Evolutionary conservation across 768 basidiomycete species (phyloP).

Genomic region (Mrakia blollopis): DNA sequence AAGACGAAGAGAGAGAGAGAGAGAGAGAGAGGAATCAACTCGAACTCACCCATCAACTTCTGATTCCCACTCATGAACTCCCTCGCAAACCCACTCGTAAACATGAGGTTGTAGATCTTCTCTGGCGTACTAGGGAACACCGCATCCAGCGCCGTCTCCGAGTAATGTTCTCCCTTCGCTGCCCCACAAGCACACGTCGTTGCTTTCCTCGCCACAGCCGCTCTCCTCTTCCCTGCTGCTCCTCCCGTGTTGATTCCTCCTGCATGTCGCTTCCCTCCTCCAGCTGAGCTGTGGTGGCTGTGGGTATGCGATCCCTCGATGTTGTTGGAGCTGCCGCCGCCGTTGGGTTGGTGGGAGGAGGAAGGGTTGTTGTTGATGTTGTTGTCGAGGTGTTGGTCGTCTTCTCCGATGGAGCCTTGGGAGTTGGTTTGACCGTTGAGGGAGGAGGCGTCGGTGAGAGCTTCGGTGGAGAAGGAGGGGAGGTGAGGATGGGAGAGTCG

Average conservation of each 20-base stretch:
- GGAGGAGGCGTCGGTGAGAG: slow-evolving; percentile 1
- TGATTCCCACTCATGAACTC: slow-evolving; percentile 87
- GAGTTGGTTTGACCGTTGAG: slow-evolving; percentile 8
- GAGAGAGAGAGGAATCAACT: no score
- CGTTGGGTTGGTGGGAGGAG: neutral
- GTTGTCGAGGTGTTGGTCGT: no score
- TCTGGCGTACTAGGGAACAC: slow-evolving; percentile 87
- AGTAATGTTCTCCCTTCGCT: slow-evolving; percentile 62
- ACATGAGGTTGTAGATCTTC: slow-evolving; percentile 91
- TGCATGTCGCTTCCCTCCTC: neutral
- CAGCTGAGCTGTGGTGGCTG: no score
- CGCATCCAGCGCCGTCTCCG: slow-evolving; percentile 69
- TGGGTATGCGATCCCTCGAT: no score
- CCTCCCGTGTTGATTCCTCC: neutral
- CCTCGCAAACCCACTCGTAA: slow-evolving; percentile 91
- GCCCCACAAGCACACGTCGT: slow-evolving; percentile 64
- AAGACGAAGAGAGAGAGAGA: neutral
- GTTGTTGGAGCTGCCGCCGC: no score
- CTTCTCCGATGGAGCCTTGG: slow-evolving; percentile 1
- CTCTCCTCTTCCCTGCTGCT: neutral
- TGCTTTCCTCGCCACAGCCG: slow-evolving; percentile 27
- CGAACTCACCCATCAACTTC: slow-evolving; percentile 76
- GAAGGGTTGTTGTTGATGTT: no score
- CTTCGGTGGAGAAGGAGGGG: slow-evolving; percentile 34
- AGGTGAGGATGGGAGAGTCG: slow-evolving; percentile 72